Base-by-base conservation (phyloP, 164 flowering plant species). In the Chimonanthus salicifolius region DNA sequence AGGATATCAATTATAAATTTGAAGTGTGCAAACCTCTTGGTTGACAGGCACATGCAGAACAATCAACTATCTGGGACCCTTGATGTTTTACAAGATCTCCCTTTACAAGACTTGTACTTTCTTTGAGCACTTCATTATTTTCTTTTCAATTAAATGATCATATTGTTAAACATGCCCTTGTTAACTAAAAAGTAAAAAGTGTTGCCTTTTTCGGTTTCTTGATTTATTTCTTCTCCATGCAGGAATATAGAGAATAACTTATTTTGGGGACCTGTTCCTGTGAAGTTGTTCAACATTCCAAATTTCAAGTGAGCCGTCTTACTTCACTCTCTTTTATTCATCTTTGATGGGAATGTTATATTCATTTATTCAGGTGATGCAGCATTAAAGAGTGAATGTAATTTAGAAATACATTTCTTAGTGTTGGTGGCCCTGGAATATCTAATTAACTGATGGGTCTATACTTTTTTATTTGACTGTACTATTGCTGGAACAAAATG, bases 11-110 rank as follows among this genome's bases (percentile, higher is more conserved):
- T 20, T 4, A 13, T 49, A 1, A 20, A 58, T 11, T 10, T 49
- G 43, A 44, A 58, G 48, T 50, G 54, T 49, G 58, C 5, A 49
- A 4, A 62, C 62, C 68, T 76, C 62, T 77, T 60, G 18, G 6
- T 82, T 80, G 74, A 80, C 97, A 95, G 99, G 70, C 93, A 77
- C 69, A 71, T 95, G 87, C 97, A 95, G 88, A 79, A 86, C 81
- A 95, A 95, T 82, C 87, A 87, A 69, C 85, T 95, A 7, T 85
- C 97, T 60, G 99, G 99, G 73, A 83, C 90, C 71, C 92, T 95
- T 68, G 87, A 92, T 87, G 90, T 95, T 71, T 76, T 95, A 45
- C 93, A 91, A 82, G 89, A 91, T 84, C 91, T 95, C 70, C 90
- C 89, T n/a, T 80, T 95, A 54, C 73, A 47, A 75, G 91, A 93